Conservation (phyloP, 352 stramenopile species). For the Phytopythium aichiense region DNA sequence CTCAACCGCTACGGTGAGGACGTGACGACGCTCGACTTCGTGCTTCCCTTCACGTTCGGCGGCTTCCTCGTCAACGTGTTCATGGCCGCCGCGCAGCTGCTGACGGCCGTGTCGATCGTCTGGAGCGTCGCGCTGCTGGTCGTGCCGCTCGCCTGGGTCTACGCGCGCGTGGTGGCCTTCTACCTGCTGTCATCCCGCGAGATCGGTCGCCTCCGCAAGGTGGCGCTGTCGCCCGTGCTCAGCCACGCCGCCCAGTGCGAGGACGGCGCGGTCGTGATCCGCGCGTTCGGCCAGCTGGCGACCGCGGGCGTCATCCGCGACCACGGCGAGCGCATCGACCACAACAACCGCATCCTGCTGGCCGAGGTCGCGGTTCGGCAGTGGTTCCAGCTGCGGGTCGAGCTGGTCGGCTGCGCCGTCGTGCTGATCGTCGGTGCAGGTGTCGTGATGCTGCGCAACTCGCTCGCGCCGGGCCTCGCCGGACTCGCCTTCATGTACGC, state of each 20-base stretch:
- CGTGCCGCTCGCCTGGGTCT: conserved; percentile 53
- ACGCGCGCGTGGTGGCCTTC: conserved; percentile 33
- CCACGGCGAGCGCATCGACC: conserved; percentile 15
- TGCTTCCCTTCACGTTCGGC: conserved; percentile 16
- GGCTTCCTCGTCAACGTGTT: conserved; percentile 44
- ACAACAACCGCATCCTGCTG: conserved; percentile 13
- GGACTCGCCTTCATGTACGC: conserved; percentile 82
- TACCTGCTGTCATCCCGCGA: conserved; percentile 28
- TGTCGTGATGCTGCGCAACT: conserved; percentile 15
- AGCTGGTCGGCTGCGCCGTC: conserved; percentile 24
- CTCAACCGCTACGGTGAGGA: conserved; percentile 79
- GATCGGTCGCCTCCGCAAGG: conserved; percentile 21
- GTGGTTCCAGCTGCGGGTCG: conserved; percentile 33
- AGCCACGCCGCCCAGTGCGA: conserved; percentile 12
- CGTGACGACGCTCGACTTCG: conserved; percentile 79
- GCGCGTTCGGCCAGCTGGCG: conserved; percentile 20
- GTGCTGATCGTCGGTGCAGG: conserved; percentile 16
- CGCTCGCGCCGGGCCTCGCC: conserved; percentile 41
- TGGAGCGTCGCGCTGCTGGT: conserved; percentile 88
- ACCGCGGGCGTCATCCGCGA: conserved; percentile 5
- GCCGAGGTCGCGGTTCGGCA: conserved; percentile 12
- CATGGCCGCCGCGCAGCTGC: conserved; percentile 51
- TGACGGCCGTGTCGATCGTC: conserved; percentile 51
- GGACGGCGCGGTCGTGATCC: conserved; percentile 18
- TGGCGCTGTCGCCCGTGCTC: conserved; percentile 25